Conservation (phyloP, 23 red algal genomes). For the Gracilaria vermiculophylla region DNA sequence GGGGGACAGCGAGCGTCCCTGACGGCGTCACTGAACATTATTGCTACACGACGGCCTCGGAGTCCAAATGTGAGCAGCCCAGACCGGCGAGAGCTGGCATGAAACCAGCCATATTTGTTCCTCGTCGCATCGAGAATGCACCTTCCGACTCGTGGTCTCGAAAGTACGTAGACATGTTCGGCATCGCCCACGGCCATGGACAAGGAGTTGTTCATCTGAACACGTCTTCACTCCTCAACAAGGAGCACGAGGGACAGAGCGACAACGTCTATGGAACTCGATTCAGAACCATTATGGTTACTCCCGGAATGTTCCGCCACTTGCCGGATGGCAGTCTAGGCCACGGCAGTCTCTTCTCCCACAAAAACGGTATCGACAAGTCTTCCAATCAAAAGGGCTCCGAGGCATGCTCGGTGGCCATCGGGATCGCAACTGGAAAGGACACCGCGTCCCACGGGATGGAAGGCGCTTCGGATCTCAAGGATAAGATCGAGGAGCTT, state of each 20-base stretch:
- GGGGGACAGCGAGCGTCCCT: background rate
- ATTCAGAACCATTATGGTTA: constrained; percentile 64
- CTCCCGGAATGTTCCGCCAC: constrained; percentile 55
- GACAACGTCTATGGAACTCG: constrained; percentile 42
- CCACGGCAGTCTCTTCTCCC: constrained; percentile 11
- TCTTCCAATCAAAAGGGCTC: background rate
- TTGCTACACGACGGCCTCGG: constrained; percentile 41
- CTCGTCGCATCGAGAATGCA: constrained; percentile 17
- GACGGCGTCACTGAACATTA: constrained; percentile 44
- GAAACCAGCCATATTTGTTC: constrained; percentile 61
- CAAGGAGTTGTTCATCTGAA: constrained; percentile 50
- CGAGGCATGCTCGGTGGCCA: constrained; percentile 24
- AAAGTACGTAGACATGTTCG: constrained; percentile 53
- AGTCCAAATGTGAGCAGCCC: constrained; percentile 34
- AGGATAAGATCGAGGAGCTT: constrained; percentile 54
- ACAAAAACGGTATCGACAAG: constrained; percentile 31
- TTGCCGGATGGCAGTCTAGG: constrained; percentile 27
- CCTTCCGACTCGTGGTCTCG: constrained; percentile 9
- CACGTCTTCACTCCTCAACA: constrained; percentile 32
- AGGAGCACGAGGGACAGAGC: constrained; percentile 29
- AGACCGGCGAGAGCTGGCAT: constrained; percentile 2
- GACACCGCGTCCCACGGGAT: constrained; percentile 7
- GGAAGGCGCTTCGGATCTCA: constrained; percentile 30
- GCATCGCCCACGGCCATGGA: constrained; percentile 33
- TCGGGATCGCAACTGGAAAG: constrained; percentile 40